Percentiles rank a stretch among this genome's conserved stretches.
These are phyloP conservation scores for Trebouxia sp. DNA, from an alignment of 139 green algal genomes.

Conservation along the genomic window DNA sequence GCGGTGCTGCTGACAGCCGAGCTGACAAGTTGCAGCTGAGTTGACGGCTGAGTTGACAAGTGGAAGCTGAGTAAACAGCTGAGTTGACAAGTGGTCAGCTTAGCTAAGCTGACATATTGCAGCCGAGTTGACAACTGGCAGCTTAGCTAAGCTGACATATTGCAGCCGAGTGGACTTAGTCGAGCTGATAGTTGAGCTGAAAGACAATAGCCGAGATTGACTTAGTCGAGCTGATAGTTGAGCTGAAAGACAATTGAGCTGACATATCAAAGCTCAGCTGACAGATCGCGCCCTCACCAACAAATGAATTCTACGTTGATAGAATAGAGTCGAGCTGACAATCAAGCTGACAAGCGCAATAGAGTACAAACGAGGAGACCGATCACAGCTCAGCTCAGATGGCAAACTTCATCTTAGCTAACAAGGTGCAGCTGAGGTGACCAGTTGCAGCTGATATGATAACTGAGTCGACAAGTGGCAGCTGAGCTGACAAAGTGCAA, in stretches of 20 bases:
- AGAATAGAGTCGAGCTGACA: slow-evolving; percentile 17
- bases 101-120: slow-evolving; percentile 19
- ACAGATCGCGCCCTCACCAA: slow-evolving; percentile 10
- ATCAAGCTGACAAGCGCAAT: slow-evolving; percentile 3
- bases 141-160: slow-evolving; percentile 9
- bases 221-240: not conserved
- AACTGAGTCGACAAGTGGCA: not conserved
- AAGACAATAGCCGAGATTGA: too few species aligned
- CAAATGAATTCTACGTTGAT: slow-evolving; percentile 8
- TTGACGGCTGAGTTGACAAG: not conserved
- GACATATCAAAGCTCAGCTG: slow-evolving; percentile 21
- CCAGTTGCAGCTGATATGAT: not conserved
- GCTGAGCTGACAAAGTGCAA: too few species aligned
- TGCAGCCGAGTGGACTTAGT: not conserved
- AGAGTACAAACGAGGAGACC: not conserved
- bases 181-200: not conserved
- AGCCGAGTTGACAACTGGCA: not conserved
- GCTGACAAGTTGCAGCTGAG: not conserved
- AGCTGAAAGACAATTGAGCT: not conserved
- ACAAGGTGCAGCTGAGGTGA: not conserved
- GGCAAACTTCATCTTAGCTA: not conserved
- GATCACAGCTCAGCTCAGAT: not conserved
- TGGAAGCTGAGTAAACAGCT: too few species aligned
- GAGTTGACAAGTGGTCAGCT: not conserved
- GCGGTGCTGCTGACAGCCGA: not conserved